Evolutionary conservation across 192 early-diverging fungal species (phyloP), one percentile per base, ranked within the genome.

Genomic region (Linnemannia schmuckeri): DNA sequence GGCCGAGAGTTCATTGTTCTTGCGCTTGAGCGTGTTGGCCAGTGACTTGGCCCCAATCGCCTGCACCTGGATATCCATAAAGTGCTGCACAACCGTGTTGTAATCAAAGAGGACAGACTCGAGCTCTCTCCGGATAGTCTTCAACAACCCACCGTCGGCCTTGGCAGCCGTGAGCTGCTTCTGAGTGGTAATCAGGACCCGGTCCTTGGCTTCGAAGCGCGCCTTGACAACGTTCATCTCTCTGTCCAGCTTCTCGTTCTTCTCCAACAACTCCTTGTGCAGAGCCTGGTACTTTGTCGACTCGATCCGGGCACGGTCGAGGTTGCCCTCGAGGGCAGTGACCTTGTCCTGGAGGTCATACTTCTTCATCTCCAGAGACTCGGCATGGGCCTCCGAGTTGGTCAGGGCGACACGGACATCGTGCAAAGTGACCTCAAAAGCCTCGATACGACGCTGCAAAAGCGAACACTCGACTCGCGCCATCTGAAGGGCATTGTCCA

Each of bases 41-140:
- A 87, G 68, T 24, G 85, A 75, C 72, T 87, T 87, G 55, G 85
- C 85, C 10, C 85, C 85, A 61, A 87, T 87, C 8, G 79, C 85
- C 12, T 87, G 79, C 47, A 87, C 85, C 44, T 87, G 85, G 18
- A 87, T 87, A 57, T 87, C 85, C 85, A 87, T 87, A 46, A 87
- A 87, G 49, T 87, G 85, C 72, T 87, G 85, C 4, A 87, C 85
- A 8, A 87, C 85, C 0, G 80, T 87, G 76, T 87, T 87, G 76
- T 87, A 87, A 41, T 87, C 85, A 75, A 87, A 87, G 3, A 87
- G 46, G 10, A 87, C 85, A 0, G 85, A 87, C 57, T 87, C 85
- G 27, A 87, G 72, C 41, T 87, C 85, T 10, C 85, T 75, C n/a
- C 85, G 85, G 52, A 87, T 87, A 2, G 85, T 87, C 66, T 87